Evolutionary conservation across 495 filamentous ascomycete species (phyloP).

Genomic region (Clavariopsis aquatica): DNA sequence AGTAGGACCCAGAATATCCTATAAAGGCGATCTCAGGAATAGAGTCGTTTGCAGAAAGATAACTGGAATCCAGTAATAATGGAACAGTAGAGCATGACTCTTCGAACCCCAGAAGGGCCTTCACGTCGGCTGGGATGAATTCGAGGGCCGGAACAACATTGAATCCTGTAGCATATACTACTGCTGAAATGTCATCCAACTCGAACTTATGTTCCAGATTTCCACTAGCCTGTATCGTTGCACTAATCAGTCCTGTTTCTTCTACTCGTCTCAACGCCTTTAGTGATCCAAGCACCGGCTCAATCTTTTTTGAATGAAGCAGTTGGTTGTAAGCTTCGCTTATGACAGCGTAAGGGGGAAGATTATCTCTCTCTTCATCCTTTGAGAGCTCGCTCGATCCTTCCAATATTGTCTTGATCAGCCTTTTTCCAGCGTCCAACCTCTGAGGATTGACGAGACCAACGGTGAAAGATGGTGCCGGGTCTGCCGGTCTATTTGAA

Average conservation of each 20-base stretch:
- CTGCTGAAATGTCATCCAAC: neutral
- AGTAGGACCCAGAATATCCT: neutral
- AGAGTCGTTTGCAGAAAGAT: neutral
- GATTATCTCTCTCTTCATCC: neutral
- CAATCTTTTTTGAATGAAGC: neutral
- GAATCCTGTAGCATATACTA: slow-evolving; percentile 9
- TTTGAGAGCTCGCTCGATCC: neutral
- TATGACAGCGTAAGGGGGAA: neutral
- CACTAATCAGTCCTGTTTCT: neutral
- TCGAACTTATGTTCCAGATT: neutral
- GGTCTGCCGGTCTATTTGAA: neutral
- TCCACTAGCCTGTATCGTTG: neutral
- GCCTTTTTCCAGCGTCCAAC: neutral
- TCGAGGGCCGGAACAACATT: neutral
- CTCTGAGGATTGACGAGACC: neutral
- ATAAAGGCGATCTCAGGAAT: neutral
- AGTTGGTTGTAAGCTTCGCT: neutral
- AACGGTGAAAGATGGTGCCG: neutral
- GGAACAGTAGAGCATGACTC: neutral
- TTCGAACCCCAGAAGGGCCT: neutral
- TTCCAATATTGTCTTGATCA: neutral
- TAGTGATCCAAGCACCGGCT: neutral
- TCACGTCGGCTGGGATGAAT: slow-evolving; percentile 2
- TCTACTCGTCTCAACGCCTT: neutral
- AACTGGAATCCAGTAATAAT: neutral